Conservation (phyloP, 1,284 basidiomycete species). For the Cystobasidium slooffiae region DNA sequence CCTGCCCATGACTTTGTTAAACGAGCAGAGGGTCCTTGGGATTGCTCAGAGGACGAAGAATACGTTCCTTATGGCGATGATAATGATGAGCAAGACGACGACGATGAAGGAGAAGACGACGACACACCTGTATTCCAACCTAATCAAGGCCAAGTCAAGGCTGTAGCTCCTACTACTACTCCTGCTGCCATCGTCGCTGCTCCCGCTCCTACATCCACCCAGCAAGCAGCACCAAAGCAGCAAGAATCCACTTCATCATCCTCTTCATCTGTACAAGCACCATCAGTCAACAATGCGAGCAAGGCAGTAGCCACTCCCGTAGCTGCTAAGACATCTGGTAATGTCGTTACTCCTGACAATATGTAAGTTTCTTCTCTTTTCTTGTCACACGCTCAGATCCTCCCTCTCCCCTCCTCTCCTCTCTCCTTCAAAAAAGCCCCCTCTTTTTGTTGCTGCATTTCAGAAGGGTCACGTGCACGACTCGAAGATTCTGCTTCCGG, state of each 20-base stretch:
- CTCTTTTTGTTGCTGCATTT: not conserved
- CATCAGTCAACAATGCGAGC: not conserved
- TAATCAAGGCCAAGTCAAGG: constrained; percentile 11
- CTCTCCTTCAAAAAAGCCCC: not conserved
- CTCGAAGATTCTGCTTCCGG: too few relatives aligned
- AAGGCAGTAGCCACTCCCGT: constrained; percentile 6
- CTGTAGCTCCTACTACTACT: not conserved
- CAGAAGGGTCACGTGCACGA: constrained; percentile 10
- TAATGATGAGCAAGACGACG: constrained; percentile 7
- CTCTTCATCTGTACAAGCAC: not conserved
- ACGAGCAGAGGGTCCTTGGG: constrained; percentile 15
- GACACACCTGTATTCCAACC: constrained; percentile 7
- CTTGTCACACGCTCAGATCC: not conserved
- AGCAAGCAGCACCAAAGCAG: not conserved
- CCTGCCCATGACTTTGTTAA: constrained; percentile 5
- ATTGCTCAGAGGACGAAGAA: constrained; percentile 31
- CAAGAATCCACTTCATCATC: not conserved
- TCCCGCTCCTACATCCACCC: not conserved
- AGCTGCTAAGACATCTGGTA: not conserved
- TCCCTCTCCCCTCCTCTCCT: not conserved
- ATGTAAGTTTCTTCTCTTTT: constrained; percentile 9
- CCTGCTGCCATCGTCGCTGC: not conserved
- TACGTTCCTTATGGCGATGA: constrained; percentile 13
- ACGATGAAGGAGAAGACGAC: constrained; percentile 2
- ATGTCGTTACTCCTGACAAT: constrained; percentile 22